Percentiles rank a stretch among this genome's conserved stretches.
Conservation (phyloP, 352 stramenopile genomes). For the Sclerospora graminicola region DNA sequence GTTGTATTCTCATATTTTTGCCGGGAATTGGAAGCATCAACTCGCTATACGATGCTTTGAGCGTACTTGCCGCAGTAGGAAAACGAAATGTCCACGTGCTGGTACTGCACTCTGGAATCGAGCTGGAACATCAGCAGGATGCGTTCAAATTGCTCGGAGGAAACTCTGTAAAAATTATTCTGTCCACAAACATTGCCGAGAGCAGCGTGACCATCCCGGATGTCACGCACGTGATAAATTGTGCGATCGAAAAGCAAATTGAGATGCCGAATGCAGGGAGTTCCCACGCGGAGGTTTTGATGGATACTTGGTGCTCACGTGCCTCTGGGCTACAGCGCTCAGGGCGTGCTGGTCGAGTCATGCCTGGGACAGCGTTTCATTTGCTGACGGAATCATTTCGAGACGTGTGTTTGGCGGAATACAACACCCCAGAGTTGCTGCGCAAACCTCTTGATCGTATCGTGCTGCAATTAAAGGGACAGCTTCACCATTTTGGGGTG, state of each 20-base stretch:
- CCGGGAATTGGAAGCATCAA: slow-evolving; percentile 92
- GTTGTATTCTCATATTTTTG: slow-evolving; percentile 94
- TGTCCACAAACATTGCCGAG: slow-evolving; percentile 95
- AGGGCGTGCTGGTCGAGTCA: slow-evolving; percentile 88
- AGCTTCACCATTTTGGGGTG: slow-evolving; percentile 56
- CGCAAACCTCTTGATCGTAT: slow-evolving; percentile 77
- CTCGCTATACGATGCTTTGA: slow-evolving; percentile 68
- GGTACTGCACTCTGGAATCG: slow-evolving; percentile 61
- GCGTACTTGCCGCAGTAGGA: slow-evolving; percentile 14
- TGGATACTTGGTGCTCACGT: slow-evolving; percentile 90
- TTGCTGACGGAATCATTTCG: slow-evolving; percentile 75
- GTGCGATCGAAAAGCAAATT: slow-evolving; percentile 77
- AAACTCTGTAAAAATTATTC: slow-evolving; percentile 86
- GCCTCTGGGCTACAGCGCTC: slow-evolving; percentile 82
- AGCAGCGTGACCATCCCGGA: slow-evolving; percentile 94
- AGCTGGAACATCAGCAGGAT: slow-evolving; percentile 66
- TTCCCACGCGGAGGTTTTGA: slow-evolving; percentile 58
- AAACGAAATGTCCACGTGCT: slow-evolving; percentile 33
- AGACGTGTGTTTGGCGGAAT: slow-evolving; percentile 59
- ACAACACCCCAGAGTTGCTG: slow-evolving; percentile 72
- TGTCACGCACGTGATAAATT: slow-evolving; percentile 87
- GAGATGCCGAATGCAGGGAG: slow-evolving; percentile 64
- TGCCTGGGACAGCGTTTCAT: slow-evolving; percentile 87
- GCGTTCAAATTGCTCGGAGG: slow-evolving; percentile 42
- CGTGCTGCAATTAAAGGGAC: slow-evolving; percentile 67